Conservation (phyloP, 805 yeast species). For the Priceomyces castillae region DNA sequence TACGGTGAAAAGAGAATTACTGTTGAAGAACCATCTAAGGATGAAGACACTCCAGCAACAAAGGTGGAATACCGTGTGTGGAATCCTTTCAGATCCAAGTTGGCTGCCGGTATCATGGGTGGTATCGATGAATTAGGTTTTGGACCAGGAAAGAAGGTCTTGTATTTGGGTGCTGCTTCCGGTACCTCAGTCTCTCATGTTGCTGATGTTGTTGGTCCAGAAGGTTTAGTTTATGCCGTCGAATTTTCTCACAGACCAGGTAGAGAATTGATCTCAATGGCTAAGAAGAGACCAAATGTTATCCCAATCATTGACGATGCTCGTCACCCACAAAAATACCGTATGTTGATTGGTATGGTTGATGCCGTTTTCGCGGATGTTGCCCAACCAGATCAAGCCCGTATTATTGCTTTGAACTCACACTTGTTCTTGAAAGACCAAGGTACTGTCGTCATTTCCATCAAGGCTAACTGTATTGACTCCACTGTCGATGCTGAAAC, state of each 20-base stretch:
- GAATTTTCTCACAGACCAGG: slow-evolving; percentile 99
- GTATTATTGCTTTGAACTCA: slow-evolving; percentile 97
- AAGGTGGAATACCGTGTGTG: slow-evolving; percentile 99
- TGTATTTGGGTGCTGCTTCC: slow-evolving; percentile 98
- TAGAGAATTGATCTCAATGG: slow-evolving; percentile 98
- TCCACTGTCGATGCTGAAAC: slow-evolving; percentile 99
- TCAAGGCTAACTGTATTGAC: slow-evolving; percentile 99
- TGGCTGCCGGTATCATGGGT: slow-evolving; percentile 99
- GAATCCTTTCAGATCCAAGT: slow-evolving; percentile 99
- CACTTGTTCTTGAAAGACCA: slow-evolving; percentile 97
- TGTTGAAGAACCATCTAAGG: slow-evolving; percentile 88
- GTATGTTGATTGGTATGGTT: slow-evolving; percentile 99
- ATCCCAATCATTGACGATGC: slow-evolving; percentile 99
- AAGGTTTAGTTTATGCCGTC: slow-evolving; percentile 97
- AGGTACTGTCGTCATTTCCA: slow-evolving; percentile 98
- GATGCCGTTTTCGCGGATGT: slow-evolving; percentile 99
- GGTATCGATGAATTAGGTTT: slow-evolving; percentile 97
- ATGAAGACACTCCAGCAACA: slow-evolving; percentile 85
- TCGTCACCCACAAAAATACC: slow-evolving; percentile 99
- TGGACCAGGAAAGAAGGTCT: slow-evolving; percentile 96
- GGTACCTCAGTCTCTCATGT: slow-evolving; percentile 99
- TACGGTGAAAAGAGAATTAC: slow-evolving; percentile 97
- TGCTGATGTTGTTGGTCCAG: slow-evolving; percentile 98
- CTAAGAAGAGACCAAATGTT: slow-evolving; percentile 99
- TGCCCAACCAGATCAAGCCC: slow-evolving; percentile 99